These are phyloP conservation scores for Combretum micranthum DNA, from an alignment of 345 rosid species.

Conservation along the genomic window DNA sequence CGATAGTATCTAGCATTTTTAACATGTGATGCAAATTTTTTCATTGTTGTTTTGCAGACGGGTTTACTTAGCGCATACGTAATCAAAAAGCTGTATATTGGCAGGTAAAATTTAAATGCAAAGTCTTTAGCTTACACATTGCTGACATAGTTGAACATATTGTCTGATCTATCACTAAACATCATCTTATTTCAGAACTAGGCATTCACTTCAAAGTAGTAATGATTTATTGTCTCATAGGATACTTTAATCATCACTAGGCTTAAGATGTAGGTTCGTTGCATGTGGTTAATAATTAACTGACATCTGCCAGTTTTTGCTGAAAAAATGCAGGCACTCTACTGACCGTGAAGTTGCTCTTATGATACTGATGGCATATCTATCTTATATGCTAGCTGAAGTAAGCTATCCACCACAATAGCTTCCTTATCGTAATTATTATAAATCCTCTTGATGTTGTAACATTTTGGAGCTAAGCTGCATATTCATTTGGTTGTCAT, in stretches of 20 bases:
- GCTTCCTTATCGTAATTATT: not conserved
- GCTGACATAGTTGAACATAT: not conserved
- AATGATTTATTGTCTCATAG: no score
- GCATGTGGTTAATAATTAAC: not conserved
- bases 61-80: slow-evolving; percentile 89
- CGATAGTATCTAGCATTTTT: not conserved
- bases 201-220: no score
- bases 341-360: slow-evolving; percentile 88
- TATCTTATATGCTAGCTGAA: slow-evolving; percentile 83
- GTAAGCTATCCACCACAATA: slow-evolving; percentile 26
- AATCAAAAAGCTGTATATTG: slow-evolving; percentile 85
- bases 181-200: no score
- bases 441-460: not conserved
- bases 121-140: not conserved
- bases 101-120: slow-evolving; percentile 45
- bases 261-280: not conserved
- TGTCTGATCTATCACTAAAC: not conserved
- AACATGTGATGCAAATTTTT: not conserved
- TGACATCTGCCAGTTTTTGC: not conserved
- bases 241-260: no score
- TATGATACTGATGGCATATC: slow-evolving; percentile 90
- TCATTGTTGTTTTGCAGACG: slow-evolving; percentile 41
- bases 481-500: not conserved
- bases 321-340: slow-evolving; percentile 58
- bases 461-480: not conserved